These are phyloP conservation scores for Sclerospora graminicola DNA, from an alignment of 352 stramenopile genomes.

Conservation along the genomic window DNA sequence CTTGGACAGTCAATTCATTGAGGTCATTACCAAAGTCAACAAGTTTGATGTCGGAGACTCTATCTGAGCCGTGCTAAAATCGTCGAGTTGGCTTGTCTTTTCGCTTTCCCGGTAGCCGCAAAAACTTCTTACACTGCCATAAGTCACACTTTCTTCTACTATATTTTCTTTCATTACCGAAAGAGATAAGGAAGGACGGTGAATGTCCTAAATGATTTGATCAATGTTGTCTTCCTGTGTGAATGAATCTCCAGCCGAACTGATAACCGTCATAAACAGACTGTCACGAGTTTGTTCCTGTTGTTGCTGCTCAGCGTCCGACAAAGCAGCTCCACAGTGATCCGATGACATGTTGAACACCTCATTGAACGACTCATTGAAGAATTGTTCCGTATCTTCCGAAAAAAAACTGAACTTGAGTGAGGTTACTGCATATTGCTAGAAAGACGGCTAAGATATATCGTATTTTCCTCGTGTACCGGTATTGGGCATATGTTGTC, in stretches of 20 bases:
- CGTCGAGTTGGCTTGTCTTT: slow-evolving; percentile 14
- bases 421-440: slow-evolving; percentile 57
- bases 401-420: slow-evolving; percentile 69
- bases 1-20: slow-evolving; percentile 58
- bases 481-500: slow-evolving; percentile 27
- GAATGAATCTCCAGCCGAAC: slow-evolving; percentile 59
- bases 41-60: slow-evolving; percentile 31
- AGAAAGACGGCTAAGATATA: slow-evolving; percentile 23
- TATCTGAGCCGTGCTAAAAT: slow-evolving; percentile 7
- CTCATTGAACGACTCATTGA: slow-evolving; percentile 41
- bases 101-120: slow-evolving; percentile 16
- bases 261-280: slow-evolving; percentile 56
- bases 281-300: slow-evolving; percentile 45
- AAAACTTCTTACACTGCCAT: slow-evolving; percentile 15
- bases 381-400: slow-evolving; percentile 56
- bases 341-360: slow-evolving; percentile 36
- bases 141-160: slow-evolving; percentile 1
- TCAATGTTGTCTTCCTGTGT: slow-evolving; percentile 65
- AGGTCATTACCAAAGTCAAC: slow-evolving; percentile 62
- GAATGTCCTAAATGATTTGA: slow-evolving; percentile 69
- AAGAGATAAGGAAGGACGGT: slow-evolving; percentile 33
- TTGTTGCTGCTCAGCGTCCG: slow-evolving; percentile 17
- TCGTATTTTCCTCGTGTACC: slow-evolving; percentile 24
- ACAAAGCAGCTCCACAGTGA: slow-evolving; percentile 4
- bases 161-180: slow-evolving; percentile 29